Percentiles rank a stretch among this genome's conserved stretches.
Conservation (phyloP, 306 rosid genomes). For the Cercis canadensis region DNA sequence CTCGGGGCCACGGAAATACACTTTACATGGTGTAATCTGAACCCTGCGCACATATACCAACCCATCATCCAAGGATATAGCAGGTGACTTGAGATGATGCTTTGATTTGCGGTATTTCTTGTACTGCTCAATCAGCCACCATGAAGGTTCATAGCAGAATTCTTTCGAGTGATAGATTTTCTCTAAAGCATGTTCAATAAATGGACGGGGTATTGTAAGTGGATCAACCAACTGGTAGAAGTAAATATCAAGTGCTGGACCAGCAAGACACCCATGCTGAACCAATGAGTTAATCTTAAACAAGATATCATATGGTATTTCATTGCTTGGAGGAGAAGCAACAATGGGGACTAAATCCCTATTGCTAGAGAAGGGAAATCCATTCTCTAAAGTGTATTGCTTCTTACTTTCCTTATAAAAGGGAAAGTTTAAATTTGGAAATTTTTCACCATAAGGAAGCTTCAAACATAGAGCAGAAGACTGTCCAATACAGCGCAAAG, state of each 20-base stretch:
- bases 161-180: constrained; percentile 45
- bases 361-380: constrained; percentile 44
- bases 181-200: constrained; percentile 45
- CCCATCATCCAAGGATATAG: constrained; percentile 45
- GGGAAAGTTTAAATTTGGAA: constrained; percentile 64
- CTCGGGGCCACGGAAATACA: constrained; percentile 56
- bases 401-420: constrained; percentile 49
- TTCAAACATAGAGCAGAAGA: constrained; percentile 66
- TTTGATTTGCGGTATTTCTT: constrained; percentile 33
- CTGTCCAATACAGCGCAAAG: constrained; percentile 60
- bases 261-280: constrained; percentile 59
- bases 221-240: constrained; percentile 62
- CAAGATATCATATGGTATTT: constrained; percentile 59
- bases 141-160: constrained; percentile 52
- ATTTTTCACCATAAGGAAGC: constrained; percentile 50
- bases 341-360: constrained; percentile 59
- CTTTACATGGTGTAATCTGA: constrained; percentile 54
- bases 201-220: neutral
- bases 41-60: constrained; percentile 54
- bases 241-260: constrained; percentile 49
- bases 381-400: constrained; percentile 38
- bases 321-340: constrained; percentile 50
- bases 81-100: constrained; percentile 40
- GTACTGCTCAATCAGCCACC: constrained; percentile 51
- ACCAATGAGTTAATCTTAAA: constrained; percentile 62